These are phyloP conservation scores for Wakefieldia striispora DNA, from an alignment of 768 basidiomycete genomes.

Conservation along the genomic window DNA sequence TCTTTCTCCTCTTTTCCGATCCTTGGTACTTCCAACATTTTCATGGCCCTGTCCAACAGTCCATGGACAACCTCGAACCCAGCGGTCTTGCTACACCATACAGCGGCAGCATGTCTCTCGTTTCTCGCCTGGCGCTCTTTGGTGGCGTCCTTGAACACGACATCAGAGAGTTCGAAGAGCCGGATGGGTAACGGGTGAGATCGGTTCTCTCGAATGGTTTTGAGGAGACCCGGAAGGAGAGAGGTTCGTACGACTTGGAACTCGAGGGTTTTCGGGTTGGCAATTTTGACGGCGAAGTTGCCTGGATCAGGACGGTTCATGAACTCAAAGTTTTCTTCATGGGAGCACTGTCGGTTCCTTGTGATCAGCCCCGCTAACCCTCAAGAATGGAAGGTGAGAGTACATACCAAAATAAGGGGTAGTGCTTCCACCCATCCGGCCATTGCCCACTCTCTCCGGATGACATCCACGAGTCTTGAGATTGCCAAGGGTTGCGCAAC, in stretches of 20 bases:
- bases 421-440: conserved; percentile 96
- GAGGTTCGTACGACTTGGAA: conserved; percentile 98
- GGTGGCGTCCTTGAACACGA: conserved; percentile 80
- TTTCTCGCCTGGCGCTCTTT: conserved; percentile 86
- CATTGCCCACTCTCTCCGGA: conserved; percentile 88
- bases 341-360: conserved; percentile 71
- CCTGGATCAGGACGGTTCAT: conserved; percentile 86
- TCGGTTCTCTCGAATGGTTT: conserved; percentile 95
- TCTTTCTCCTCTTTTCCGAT: conserved; percentile 57
- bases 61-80: conserved; percentile 98
- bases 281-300: conserved; percentile 81
- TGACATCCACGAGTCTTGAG: conserved; percentile 85
- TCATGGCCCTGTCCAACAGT: conserved; percentile 91
- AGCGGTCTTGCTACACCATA: conserved; percentile 96
- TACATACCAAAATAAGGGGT: conserved; percentile 81
- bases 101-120: conserved; percentile 80
- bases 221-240: conserved; percentile 91
- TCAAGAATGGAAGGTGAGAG: neutral
- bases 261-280: conserved; percentile 96
- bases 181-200: conserved; percentile 89
- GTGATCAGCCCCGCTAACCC: conserved; percentile 3
- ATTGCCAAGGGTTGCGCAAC: conserved; percentile 90
- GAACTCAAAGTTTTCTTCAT: conserved; percentile 96
- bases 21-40: conserved; percentile 88
- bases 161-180: conserved; percentile 92